These are phyloP conservation scores for Aspergillus awamori DNA, from an alignment of 2,329 filamentous ascomycete species.

Conservation along the genomic window DNA sequence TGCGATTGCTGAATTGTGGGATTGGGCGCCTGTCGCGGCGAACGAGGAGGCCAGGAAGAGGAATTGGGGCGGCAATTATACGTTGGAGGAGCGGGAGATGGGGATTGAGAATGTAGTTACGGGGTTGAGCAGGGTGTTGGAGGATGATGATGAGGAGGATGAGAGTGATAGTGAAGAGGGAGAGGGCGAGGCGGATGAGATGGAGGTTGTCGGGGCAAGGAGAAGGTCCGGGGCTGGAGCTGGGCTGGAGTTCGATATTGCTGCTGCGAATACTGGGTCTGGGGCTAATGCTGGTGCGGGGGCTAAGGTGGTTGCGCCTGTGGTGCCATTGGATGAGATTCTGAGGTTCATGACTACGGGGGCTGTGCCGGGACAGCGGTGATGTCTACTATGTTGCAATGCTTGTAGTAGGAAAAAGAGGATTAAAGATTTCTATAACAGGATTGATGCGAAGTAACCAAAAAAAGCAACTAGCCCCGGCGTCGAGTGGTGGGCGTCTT, in stretches of 20 bases:
- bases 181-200: conserved; percentile 42
- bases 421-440: conserved; percentile 18
- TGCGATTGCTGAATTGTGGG: conserved; percentile 64
- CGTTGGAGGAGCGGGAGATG: conserved; percentile 66
- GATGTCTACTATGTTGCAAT: conserved; percentile 9
- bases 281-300: conserved; percentile 10
- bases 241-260: conserved; percentile 40
- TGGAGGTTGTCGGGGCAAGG: conserved; percentile 45
- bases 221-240: conserved; percentile 34
- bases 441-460: conserved; percentile 9
- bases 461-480: conserved; percentile 48
- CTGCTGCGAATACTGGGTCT: conserved; percentile 32
- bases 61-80: conserved; percentile 68
- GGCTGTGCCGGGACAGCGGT: conserved; percentile 31
- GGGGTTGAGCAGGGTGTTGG: conserved; percentile 62
- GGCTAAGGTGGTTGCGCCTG: conserved; percentile 23
- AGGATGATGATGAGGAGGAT: conserved; percentile 53
- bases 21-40: conserved; percentile 55
- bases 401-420: not conserved
- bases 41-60: conserved; percentile 49
- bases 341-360: conserved; percentile 57
- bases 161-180: conserved; percentile 51
- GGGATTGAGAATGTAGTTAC: conserved; percentile 73
- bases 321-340: conserved; percentile 48
- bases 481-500: conserved; percentile 61